Conservation (phyloP, 768 basidiomycete genomes). For the Auricularia sp. region DNA sequence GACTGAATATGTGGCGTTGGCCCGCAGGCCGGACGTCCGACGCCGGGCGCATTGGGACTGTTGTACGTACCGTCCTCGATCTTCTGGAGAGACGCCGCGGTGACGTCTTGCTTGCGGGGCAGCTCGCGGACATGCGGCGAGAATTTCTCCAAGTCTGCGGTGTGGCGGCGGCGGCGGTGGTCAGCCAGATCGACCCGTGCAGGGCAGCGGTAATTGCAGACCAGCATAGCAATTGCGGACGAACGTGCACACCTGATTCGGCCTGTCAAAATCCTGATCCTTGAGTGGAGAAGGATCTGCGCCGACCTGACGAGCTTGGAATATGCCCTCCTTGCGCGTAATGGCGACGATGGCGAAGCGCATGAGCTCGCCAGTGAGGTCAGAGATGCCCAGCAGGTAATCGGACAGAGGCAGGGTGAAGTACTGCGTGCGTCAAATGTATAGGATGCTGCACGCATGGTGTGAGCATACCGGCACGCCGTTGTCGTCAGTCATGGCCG, state of each 20-base stretch:
- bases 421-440: slow-evolving; percentile 38
- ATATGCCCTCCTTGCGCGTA: slow-evolving; percentile 36
- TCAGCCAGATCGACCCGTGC: background rate
- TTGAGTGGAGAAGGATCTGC: background rate
- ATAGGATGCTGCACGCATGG: background rate
- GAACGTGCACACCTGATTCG: slow-evolving; percentile 49
- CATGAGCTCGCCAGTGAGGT: slow-evolving; percentile 96
- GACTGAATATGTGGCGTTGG: background rate
- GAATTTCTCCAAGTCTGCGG: slow-evolving; percentile 67
- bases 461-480: slow-evolving; percentile 50
- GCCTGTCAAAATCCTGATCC: slow-evolving; percentile 31
- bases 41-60: background rate
- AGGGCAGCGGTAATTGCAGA: slow-evolving; percentile 15
- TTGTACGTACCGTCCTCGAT: slow-evolving; percentile 73
- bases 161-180: background rate
- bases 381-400: slow-evolving; percentile 85
- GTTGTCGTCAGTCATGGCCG: slow-evolving; percentile 46
- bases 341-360: slow-evolving; percentile 83
- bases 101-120: slow-evolving; percentile 80
- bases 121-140: slow-evolving; percentile 62
- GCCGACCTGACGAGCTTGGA: slow-evolving; percentile 30
- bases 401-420: slow-evolving; percentile 71
- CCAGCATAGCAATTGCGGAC: slow-evolving; percentile 69
- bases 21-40: background rate
- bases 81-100: slow-evolving; percentile 79